Conservation (phyloP, 2,329 filamentous ascomycete genomes). For the Venturia nashicola region DNA sequence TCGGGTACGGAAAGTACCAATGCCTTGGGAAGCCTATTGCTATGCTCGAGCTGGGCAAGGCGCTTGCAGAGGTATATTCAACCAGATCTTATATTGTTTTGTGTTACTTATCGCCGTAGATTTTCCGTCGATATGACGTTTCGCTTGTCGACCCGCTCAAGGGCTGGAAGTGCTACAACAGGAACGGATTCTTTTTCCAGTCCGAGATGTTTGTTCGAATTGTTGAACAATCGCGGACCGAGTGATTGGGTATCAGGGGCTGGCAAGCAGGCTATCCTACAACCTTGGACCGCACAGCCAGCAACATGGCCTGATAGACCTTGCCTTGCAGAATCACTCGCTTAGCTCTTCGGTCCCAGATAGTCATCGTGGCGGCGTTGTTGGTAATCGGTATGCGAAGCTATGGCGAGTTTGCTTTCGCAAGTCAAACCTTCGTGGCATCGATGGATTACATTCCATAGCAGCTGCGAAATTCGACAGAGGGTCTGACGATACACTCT, state of each 20-base stretch:
- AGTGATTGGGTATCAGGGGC: not conserved
- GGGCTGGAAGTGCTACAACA: conserved; percentile 7
- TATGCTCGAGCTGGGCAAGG: conserved; percentile 25
- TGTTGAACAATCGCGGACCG: not conserved
- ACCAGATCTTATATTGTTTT: not conserved
- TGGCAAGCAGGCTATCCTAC: too few relatives aligned
- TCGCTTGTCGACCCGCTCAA: conserved; percentile 5
- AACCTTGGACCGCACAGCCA: not conserved
- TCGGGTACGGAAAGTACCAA: conserved; percentile 23
- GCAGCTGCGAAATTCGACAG: not conserved
- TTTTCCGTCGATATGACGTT: conserved; percentile 8
- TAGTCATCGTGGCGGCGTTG: too few relatives aligned
- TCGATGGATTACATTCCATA: not conserved
- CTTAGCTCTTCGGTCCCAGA: not conserved
- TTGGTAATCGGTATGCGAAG: too few relatives aligned
- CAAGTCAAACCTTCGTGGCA: not conserved
- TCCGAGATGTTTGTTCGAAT: conserved; percentile 9
- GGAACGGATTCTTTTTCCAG: conserved; percentile 9
- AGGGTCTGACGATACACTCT: not conserved
- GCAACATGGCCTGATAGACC: not conserved
- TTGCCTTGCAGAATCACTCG: not conserved
- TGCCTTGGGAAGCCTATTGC: conserved; percentile 24
- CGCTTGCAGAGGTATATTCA: conserved; percentile 27
- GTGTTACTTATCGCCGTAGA: not conserved
- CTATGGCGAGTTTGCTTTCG: not conserved